Evolutionary conservation across 2,329 filamentous ascomycete species (phyloP).

Genomic region (Madurella mycetomatis): DNA sequence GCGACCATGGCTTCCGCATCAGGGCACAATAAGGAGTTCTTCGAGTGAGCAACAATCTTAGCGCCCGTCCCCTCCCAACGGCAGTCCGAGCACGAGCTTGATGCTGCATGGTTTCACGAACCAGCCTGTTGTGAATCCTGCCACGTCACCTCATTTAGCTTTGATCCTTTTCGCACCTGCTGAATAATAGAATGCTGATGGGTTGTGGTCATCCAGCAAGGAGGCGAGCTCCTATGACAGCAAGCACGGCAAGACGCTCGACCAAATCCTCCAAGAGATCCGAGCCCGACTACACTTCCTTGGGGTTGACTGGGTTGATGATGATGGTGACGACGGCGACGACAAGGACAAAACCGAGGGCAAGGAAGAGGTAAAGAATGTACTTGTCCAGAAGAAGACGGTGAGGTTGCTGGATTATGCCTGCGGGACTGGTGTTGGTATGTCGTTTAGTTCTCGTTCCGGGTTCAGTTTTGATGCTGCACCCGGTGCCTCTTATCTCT

Average conservation of each 20-base stretch:
- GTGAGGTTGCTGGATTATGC: slow-evolving; percentile 68
- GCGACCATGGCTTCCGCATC: slow-evolving; percentile 3
- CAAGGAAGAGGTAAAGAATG: slow-evolving; percentile 16
- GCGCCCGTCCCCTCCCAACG: too few relatives aligned
- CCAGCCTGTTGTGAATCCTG: too few relatives aligned
- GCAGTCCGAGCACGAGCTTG: too few relatives aligned
- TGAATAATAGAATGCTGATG: neutral
- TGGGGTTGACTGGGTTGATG: slow-evolving; percentile 51
- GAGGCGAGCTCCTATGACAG: slow-evolving; percentile 53
- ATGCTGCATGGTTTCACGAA: too few relatives aligned
- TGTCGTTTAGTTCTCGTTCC: slow-evolving; percentile 5
- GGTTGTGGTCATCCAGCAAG: slow-evolving; percentile 35
- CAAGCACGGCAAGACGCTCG: slow-evolving; percentile 50
- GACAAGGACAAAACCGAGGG: slow-evolving; percentile 25
- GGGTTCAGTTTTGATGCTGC: neutral
- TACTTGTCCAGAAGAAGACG: slow-evolving; percentile 25
- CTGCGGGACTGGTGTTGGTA: slow-evolving; percentile 48
- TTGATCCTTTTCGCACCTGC: too few relatives aligned
- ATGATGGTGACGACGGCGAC: slow-evolving; percentile 34
- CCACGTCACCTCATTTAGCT: too few relatives aligned
- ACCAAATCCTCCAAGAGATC: slow-evolving; percentile 52
- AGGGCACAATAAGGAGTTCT: slow-evolving; percentile 37
- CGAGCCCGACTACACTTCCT: slow-evolving; percentile 55
- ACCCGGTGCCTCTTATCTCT: too few relatives aligned
- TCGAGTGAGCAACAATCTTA: slow-evolving; percentile 35